Evolutionary conservation across 768 basidiomycete genomes (phyloP).

Genomic region (Tylopilus subfusipes): DNA sequence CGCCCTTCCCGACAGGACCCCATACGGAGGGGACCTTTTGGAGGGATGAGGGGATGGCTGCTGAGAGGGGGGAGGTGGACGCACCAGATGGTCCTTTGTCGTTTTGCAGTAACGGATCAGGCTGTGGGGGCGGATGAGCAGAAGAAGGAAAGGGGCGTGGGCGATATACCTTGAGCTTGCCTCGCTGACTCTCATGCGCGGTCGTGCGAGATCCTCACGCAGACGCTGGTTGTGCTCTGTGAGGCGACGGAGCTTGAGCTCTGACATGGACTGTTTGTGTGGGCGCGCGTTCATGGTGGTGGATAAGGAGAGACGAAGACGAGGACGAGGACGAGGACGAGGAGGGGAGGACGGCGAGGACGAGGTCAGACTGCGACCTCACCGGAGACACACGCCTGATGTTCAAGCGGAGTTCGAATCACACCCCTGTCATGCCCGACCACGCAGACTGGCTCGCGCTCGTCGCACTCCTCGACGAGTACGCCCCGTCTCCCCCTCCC

Average conservation of each 20-base stretch:
- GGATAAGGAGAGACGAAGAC: neutral
- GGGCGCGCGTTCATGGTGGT: conserved; percentile 69
- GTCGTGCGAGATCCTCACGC: conserved; percentile 83
- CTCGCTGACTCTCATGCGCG: conserved; percentile 89
- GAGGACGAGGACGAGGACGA: neutral
- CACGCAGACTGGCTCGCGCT: conserved; percentile 26
- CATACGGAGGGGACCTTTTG: conserved; percentile 85
- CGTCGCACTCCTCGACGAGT: conserved; percentile 30
- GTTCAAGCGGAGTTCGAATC: conserved; percentile 20
- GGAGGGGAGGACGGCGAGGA: neutral
- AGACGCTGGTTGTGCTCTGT: conserved; percentile 92
- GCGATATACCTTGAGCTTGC: conserved; percentile 86
- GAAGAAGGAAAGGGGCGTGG: neutral
- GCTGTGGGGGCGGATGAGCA: conserved; percentile 38
- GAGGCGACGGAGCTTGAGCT: conserved; percentile 91
- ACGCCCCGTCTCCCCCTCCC: neutral
- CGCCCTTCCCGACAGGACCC: conserved; percentile 85
- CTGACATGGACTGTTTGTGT: conserved; percentile 94
- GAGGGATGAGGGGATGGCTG: neutral
- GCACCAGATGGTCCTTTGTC: conserved; percentile 84
- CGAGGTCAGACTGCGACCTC: conserved; percentile 4
- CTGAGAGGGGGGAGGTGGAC: conserved; percentile 25
- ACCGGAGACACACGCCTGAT: neutral
- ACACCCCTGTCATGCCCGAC: conserved; percentile 10
- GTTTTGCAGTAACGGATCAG: conserved; percentile 92